Percentiles rank a stretch among this genome's conserved stretches.
Evolutionary conservation across 345 rosid genomes (phyloP).

Genomic region (Atalantia buxifolia): DNA sequence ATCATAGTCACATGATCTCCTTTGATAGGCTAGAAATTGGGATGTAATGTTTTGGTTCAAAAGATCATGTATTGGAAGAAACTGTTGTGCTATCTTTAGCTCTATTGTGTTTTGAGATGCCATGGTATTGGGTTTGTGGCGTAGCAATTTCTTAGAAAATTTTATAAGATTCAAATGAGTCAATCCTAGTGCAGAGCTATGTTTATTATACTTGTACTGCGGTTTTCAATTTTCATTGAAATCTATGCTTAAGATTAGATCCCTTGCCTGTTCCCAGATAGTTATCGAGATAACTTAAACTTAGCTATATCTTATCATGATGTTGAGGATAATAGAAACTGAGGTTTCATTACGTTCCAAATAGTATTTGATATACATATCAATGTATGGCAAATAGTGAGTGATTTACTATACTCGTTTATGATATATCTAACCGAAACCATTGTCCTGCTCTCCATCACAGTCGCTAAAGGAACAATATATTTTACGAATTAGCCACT

Average conservation of each 20-base stretch:
- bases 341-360: not conserved
- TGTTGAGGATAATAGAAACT: not conserved
- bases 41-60: not conserved
- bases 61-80: not conserved
- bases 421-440: constrained; percentile 24
- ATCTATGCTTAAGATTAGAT: no score
- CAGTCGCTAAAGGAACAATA: constrained; percentile 67
- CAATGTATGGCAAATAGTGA: not conserved
- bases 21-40: not conserved
- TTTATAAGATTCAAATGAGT: not conserved
- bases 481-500: constrained; percentile 46
- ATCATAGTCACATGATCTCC: not conserved
- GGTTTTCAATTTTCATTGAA: no score
- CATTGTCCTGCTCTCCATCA: constrained; percentile 56
- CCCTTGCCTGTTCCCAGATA: no score
- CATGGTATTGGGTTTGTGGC: not conserved
- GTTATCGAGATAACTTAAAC: not conserved
- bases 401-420: not conserved
- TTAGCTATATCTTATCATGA: not conserved
- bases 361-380: not conserved
- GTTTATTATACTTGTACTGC: no score
- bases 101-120: not conserved
- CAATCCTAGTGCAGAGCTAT: not conserved
- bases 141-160: not conserved
- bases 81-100: not conserved